A percentile compares a stretch with the other conserved stretches of the same genome.
phyloP scores from a whole-genome alignment of 108 stramenopile species.

The Cyclotella atomus region DNA sequence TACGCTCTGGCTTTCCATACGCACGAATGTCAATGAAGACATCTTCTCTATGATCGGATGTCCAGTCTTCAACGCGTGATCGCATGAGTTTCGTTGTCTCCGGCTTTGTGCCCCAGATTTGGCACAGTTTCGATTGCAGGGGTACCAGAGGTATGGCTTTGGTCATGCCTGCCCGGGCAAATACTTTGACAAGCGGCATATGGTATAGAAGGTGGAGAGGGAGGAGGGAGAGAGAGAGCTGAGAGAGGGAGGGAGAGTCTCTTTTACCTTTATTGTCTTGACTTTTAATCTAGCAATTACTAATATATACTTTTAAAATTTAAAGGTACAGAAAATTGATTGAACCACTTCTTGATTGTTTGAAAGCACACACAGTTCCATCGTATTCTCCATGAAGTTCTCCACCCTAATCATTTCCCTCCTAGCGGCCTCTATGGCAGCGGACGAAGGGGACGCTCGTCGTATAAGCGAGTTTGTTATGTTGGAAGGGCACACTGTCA shows the following conservation, averaged over 20 bases:
- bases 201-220: no score
- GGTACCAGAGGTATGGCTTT: constrained; percentile 66
- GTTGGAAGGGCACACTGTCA: constrained; percentile 30
- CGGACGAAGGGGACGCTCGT: background rate
- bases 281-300: no score
- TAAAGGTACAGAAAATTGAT: no score
- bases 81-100: constrained; percentile 74
- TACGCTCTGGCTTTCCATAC: constrained; percentile 69
- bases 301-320: no score
- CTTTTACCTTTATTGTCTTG: no score
- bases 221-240: no score
- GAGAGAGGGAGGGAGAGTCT: no score
- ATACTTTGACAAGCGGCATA: constrained; percentile 81
- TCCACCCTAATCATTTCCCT: background rate
- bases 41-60: constrained; percentile 79
- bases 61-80: constrained; percentile 76
- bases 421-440: background rate
- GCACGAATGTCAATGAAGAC: constrained; percentile 71
- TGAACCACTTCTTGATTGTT: no score
- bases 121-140: constrained; percentile 65
- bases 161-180: constrained; percentile 55
- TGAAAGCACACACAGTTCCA: background rate
- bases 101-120: constrained; percentile 75
- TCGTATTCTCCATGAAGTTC: background rate
- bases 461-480: constrained; percentile 29